Base-by-base conservation (phyloP, 169 alveolate genomes). In the Plasmodium vinckei region DNA sequence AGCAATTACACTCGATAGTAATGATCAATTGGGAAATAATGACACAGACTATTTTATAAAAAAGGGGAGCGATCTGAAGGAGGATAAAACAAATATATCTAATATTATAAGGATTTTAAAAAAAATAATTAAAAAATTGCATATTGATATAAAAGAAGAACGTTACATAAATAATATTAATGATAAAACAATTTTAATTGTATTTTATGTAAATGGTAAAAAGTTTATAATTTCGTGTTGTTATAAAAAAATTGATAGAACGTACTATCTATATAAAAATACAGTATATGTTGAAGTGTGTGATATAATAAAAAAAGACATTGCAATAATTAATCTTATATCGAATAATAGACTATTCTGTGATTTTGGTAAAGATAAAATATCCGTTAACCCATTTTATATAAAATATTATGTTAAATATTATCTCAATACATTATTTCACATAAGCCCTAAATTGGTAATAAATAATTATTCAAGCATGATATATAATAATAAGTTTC, bases 181-280 rank as follows among this genome's bases (percentile, higher is more conserved):
- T 5, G 90, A 67, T 65, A 82, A 82, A 65, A 33, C 27, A 21
- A 42, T 82, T 47, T 59, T 82, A 56, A 51, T 82, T 54, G 59
- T 44, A 65, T 82, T 82, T 82, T 49, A 39, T 56, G 84, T 82
- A 57, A 68, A 82, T 60, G 42, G 56, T 13, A 82, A 54, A 33
- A 67, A 65, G 9, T 82, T 82, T 67, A 12, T 7, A 25, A 67
- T 82, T 53, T 54, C 53, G 12, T 82, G 72, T 54, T 57, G 67
- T 67, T 82, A 82, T 82, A 82, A 82, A 53, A 82, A 65, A 67
- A 68, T 82, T 56, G 68, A 68, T 67, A 64, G 90, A 47, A 71
- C 44, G 21, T 82, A 82, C 57, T 67, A 67, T 47, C 44, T 65
- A 49, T 82, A 27, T 53, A 70, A 82, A 67, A 82, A 67, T 67